A percentile compares a stretch with the other conserved stretches of the same genome.
These are phyloP conservation scores for Annulohypoxylon nitens DNA, from an alignment of 495 filamentous ascomycete genomes.

Conservation along the genomic window DNA sequence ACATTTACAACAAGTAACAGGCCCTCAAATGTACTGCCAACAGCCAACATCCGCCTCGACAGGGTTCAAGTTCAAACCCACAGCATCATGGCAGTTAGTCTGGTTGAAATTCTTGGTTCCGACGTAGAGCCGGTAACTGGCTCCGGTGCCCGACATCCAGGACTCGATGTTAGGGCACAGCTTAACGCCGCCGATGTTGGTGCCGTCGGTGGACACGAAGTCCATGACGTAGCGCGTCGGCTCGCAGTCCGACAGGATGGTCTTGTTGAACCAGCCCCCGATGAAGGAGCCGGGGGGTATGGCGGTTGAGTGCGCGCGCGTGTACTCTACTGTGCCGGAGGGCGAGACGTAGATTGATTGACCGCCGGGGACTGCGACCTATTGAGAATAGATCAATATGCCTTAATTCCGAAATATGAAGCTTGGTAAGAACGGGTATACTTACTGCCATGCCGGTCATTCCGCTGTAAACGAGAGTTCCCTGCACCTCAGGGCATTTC, in stretches of 20 bases:
- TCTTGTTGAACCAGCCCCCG: slow-evolving; percentile 58
- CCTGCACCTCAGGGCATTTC: slow-evolving; percentile 36
- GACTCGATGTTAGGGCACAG: slow-evolving; percentile 41
- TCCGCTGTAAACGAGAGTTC: slow-evolving; percentile 37
- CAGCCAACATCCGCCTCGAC: slow-evolving; percentile 19
- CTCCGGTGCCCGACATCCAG: slow-evolving; percentile 23
- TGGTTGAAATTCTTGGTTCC: slow-evolving; percentile 36
- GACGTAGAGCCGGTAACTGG: slow-evolving; percentile 36
- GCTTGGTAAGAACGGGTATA: neutral
- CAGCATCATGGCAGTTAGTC: slow-evolving; percentile 34
- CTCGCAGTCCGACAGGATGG: slow-evolving; percentile 32
- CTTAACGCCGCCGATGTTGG: slow-evolving; percentile 34
- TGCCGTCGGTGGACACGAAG: slow-evolving; percentile 40
- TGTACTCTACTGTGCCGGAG: slow-evolving; percentile 70
- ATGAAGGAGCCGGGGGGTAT: slow-evolving; percentile 66
- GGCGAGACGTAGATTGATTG: slow-evolving; percentile 72
- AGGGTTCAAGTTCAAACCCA: slow-evolving; percentile 30
- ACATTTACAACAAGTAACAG: neutral
- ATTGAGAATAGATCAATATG: slow-evolving; percentile 20
- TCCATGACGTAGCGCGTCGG: slow-evolving; percentile 31
- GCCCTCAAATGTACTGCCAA: slow-evolving; percentile 43
- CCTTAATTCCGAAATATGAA: too few species aligned
- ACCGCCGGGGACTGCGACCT: slow-evolving; percentile 73
- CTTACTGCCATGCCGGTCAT: slow-evolving; percentile 47
- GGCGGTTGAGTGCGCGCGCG: slow-evolving; percentile 69